Percentiles rank a stretch among this genome's conserved stretches.
phyloP scores from a whole-genome alignment of 306 rosid genomes.

The Rosa lucieae region DNA sequence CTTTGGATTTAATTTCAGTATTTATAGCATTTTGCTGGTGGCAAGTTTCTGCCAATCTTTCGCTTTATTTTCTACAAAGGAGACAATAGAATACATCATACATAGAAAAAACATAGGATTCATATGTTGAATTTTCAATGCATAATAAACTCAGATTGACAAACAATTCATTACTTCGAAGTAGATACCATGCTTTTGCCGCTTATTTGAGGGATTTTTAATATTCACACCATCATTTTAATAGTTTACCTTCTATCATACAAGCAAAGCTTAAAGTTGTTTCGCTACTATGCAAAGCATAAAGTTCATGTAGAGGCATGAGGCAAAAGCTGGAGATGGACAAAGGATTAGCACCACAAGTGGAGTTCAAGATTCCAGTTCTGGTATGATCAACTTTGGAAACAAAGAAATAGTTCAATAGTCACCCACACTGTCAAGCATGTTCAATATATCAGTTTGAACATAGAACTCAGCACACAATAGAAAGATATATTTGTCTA shows the following conservation, averaged over 20 bases:
- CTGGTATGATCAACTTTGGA: not conserved
- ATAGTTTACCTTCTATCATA: conserved; percentile 7
- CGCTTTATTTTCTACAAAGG: too few relatives aligned
- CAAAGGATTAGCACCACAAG: not conserved
- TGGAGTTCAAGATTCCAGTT: conserved; percentile 5
- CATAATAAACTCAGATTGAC: too few relatives aligned
- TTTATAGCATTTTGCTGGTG: too few relatives aligned
- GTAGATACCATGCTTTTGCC: too few relatives aligned
- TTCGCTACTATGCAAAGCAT: conserved; percentile 17
- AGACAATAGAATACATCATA: too few relatives aligned
- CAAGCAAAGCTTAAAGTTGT: conserved; percentile 20
- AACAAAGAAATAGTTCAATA: not conserved
- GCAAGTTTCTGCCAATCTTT: too few relatives aligned
- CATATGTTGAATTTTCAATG: too few relatives aligned
- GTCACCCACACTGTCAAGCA: not conserved
- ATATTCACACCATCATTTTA: conserved; percentile 8
- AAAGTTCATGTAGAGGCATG: not conserved
- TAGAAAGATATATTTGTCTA: conserved; percentile 25
- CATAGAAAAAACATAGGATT: too few relatives aligned
- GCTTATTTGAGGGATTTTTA: too few relatives aligned
- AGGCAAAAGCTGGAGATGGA: not conserved
- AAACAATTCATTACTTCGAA: too few relatives aligned
- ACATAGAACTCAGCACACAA: not conserved
- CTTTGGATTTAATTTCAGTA: too few relatives aligned
- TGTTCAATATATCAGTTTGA: not conserved